Conservation (phyloP, 441 rosid species). For the Populus hybrid region DNA sequence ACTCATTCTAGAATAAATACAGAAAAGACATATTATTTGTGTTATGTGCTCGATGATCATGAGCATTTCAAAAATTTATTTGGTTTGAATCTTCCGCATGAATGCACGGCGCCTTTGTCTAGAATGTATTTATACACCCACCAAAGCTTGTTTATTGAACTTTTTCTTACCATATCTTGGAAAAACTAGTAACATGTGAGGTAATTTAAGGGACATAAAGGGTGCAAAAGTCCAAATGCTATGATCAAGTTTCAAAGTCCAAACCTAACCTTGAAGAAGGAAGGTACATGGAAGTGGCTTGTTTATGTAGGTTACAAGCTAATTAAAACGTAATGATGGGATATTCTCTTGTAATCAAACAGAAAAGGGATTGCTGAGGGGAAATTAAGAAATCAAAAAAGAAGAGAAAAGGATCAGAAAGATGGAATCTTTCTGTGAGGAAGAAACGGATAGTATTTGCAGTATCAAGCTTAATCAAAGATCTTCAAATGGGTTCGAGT, state of each 20-base stretch:
- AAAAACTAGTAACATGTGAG: neutral
- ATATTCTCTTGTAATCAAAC: too few species aligned
- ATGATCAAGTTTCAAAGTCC: neutral
- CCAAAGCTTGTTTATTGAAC: neutral
- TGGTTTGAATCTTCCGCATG: too few species aligned
- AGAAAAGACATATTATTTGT: too few species aligned
- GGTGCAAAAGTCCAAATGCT: neutral
- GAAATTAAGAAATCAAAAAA: too few species aligned
- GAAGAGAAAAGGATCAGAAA: neutral
- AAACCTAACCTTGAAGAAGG: neutral
- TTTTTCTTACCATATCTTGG: neutral
- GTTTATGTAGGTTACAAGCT: neutral
- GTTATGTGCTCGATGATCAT: too few species aligned
- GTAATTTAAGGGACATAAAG: too few species aligned
- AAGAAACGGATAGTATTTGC: neutral
- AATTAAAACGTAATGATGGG: too few species aligned
- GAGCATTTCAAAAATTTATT: too few species aligned
- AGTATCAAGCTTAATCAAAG: neutral
- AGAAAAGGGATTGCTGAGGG: neutral
- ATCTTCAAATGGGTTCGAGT: slow-evolving; percentile 11
- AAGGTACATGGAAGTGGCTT: neutral
- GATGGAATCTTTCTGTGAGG: neutral
- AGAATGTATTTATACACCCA: too few species aligned
- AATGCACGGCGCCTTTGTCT: too few species aligned
- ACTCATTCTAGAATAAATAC: too few species aligned